Base-by-base conservation (phyloP, 179 eudicot species). In the Silene noctiflora region DNA sequence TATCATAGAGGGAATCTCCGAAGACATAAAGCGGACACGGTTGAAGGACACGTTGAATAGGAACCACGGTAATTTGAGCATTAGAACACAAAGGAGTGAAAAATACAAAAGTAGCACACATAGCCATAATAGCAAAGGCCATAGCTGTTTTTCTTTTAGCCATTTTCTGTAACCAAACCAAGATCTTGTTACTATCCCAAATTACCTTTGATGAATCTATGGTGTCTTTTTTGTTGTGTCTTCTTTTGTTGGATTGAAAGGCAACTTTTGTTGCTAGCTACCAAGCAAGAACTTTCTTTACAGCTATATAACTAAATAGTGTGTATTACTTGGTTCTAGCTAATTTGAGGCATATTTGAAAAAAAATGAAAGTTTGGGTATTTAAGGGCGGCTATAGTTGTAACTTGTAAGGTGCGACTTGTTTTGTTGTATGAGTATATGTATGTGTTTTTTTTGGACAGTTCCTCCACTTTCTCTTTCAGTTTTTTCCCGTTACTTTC, bases 1-100 rank as follows among this genome's bases (percentile, higher is more conserved):
- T 77, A 25, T 82, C 86, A 42, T 83, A 83, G 14, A 83, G 60
- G 0, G 86, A 83, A 64, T 83, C 86, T 0, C 86, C 83, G 65
- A 83, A 82, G 16, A 82, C 77, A 60, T 78, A 82, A 1, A 82
- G 27, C 6, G 84, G 76, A 5, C 11, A 48, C 4, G 60, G 17
- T 9, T 24, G 8, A 3, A 2, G 24, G 29, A 46, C 17, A 56
- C 64, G 35, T 61, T 3, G 16, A 14, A 69, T 21, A 8, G 46
- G 10, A 6, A 39, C 11, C 0, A 39, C 11, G 12, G 39, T 53
- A 29, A 31, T 33, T 55, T 67, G 73, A 39, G 74, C 63, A 62
- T 62, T 66, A 4, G 77, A 66, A 24, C 62, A 20, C 29, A 59
- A 59, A 39, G 79, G 74, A 25, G 65, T 21, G 10, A 76, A 27